Conservation (phyloP, 768 basidiomycete genomes). For the Auricularia sp. region DNA sequence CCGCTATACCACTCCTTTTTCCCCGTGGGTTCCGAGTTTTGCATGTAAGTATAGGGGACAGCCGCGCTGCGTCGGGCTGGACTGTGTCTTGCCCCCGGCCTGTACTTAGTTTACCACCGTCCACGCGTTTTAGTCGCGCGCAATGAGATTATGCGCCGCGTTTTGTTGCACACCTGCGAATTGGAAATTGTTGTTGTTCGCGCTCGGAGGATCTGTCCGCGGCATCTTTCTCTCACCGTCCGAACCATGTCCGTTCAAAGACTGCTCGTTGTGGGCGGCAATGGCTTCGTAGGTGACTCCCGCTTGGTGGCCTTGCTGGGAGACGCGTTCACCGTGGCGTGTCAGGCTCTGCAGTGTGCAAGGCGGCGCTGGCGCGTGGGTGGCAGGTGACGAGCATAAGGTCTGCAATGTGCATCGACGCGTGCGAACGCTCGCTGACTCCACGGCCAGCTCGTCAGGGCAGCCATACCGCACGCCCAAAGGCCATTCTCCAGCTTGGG, state of each 20-base stretch:
- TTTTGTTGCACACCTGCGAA: too few relatives aligned
- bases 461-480: slow-evolving; percentile 78
- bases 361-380: slow-evolving; percentile 73
- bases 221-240: too few relatives aligned
- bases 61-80: too few relatives aligned
- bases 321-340: not conserved
- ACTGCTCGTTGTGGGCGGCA: slow-evolving; percentile 94
- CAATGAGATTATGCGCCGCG: too few relatives aligned
- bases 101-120: too few relatives aligned
- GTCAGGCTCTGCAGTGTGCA: slow-evolving; percentile 87
- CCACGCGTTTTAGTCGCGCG: too few relatives aligned
- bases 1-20: too few relatives aligned
- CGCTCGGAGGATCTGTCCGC: too few relatives aligned
- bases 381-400: slow-evolving; percentile 86
- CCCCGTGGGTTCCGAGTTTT: too few relatives aligned
- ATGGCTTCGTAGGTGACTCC: slow-evolving; percentile 82
- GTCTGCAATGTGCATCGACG: slow-evolving; percentile 28
- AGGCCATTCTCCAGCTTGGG: slow-evolving; percentile 85
- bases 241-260: slow-evolving; percentile 25
- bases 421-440: not conserved
- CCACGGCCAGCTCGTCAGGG: slow-evolving; percentile 63
- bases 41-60: too few relatives aligned
- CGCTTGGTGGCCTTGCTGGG: not conserved
- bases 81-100: too few relatives aligned
- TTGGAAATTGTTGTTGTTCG: too few relatives aligned